A percentile compares a stretch with the other conserved stretches of the same genome.
Conservation (phyloP, 2,329 filamentous ascomycete species). For the Chaetomiaceae sp. region DNA sequence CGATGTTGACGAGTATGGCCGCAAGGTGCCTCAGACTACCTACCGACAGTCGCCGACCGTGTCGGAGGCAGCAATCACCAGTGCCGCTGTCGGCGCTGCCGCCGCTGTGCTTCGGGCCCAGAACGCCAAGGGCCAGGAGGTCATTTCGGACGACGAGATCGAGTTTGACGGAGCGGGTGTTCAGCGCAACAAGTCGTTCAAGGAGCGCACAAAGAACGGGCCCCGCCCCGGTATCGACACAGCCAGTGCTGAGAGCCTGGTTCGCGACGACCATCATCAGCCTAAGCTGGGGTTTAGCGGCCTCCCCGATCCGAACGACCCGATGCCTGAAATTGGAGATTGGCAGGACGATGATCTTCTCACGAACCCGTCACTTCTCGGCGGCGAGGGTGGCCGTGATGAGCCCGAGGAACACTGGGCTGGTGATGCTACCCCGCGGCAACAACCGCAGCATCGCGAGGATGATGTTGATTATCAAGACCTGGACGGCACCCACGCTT, state of each 20-base stretch:
- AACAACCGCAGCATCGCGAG: slow-evolving; percentile 29
- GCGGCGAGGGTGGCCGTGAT: slow-evolving; percentile 58
- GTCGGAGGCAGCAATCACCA: slow-evolving; percentile 54
- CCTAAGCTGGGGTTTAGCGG: slow-evolving; percentile 63
- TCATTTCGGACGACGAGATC: slow-evolving; percentile 31
- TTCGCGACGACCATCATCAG: slow-evolving; percentile 43
- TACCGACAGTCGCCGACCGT: slow-evolving; percentile 48
- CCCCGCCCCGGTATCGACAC: slow-evolving; percentile 47
- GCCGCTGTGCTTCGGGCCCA: slow-evolving; percentile 48
- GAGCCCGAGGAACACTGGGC: slow-evolving; percentile 45
- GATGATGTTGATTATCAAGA: slow-evolving; percentile 32
- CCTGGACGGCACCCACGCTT: slow-evolving; percentile 26
- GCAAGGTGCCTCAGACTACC: slow-evolving; percentile 45
- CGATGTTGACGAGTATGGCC: slow-evolving; percentile 54
- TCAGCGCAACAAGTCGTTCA: slow-evolving; percentile 59
- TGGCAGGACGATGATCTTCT: slow-evolving; percentile 61
- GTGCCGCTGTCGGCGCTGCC: slow-evolving; percentile 50
- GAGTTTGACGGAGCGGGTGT: slow-evolving; percentile 48
- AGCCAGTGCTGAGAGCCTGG: slow-evolving; percentile 55
- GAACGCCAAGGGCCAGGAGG: slow-evolving; percentile 41
- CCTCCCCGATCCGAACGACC: slow-evolving; percentile 62
- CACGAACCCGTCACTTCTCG: slow-evolving; percentile 80
- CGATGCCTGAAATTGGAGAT: slow-evolving; percentile 74
- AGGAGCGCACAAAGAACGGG: slow-evolving; percentile 56
- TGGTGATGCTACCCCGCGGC: slow-evolving; percentile 48